Percentiles rank a stretch among this genome's conserved stretches.
Conservation (phyloP, 495 filamentous ascomycete genomes). For the Parathielavia appendiculata region DNA sequence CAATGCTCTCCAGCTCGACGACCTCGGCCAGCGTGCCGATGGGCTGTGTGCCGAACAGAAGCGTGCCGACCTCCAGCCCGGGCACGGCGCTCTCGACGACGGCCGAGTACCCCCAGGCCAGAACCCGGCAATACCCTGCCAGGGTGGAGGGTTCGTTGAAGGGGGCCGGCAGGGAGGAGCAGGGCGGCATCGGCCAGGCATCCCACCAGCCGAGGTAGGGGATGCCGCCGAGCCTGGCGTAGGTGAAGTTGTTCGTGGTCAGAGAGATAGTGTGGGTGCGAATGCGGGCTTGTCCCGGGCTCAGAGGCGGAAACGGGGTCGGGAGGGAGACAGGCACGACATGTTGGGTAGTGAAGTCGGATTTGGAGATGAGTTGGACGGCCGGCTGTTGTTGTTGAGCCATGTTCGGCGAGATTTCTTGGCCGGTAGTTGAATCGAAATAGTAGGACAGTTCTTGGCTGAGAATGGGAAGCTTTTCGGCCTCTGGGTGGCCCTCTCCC, state of each 20-base stretch:
- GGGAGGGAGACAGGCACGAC: not conserved
- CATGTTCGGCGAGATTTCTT: too few relatives aligned
- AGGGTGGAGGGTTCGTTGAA: conserved; percentile 6
- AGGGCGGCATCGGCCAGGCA: conserved; percentile 26
- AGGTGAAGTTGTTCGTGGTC: conserved; percentile 53
- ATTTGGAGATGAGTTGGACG: conserved; percentile 5
- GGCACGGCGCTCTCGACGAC: conserved; percentile 45
- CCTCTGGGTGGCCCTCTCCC: too few relatives aligned
- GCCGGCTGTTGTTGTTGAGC: not conserved
- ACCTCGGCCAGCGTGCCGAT: too few relatives aligned
- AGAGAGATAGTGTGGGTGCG: conserved; percentile 42
- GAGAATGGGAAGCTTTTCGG: too few relatives aligned
- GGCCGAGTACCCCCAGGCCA: conserved; percentile 53
- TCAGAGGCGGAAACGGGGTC: not conserved
- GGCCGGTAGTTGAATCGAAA: too few relatives aligned
- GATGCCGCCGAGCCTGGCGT: conserved; percentile 43
- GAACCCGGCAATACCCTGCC: conserved; percentile 45
- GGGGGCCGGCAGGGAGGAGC: conserved; percentile 36
- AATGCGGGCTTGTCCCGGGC: conserved; percentile 34
- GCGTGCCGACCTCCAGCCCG: conserved; percentile 30
- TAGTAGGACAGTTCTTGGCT: too few relatives aligned
- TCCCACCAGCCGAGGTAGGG: conserved; percentile 46
- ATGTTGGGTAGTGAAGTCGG: conserved; percentile 1
- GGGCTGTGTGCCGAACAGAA: conserved; percentile 18
- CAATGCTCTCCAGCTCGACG: too few relatives aligned